phyloP scores from a whole-genome alignment of 2,329 filamentous ascomycete species.

The Mariannaea elegans region DNA sequence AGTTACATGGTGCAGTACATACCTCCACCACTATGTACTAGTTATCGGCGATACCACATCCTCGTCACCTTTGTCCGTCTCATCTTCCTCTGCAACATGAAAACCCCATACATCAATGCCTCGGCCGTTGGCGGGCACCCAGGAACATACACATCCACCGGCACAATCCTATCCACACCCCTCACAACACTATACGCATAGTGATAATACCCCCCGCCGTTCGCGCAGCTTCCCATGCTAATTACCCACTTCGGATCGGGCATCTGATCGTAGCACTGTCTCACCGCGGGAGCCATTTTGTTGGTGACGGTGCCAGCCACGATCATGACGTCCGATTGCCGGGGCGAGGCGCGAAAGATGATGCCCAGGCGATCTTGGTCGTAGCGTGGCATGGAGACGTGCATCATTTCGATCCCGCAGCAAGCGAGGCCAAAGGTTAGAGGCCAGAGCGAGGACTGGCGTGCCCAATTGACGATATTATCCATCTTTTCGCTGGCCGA shows the following conservation, averaged over 20 bases:
- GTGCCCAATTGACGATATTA: conserved; percentile 64
- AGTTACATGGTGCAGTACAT: too few species aligned
- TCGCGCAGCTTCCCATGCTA: conserved; percentile 75
- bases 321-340: conserved; percentile 72
- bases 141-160: conserved; percentile 73
- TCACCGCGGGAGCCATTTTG: conserved; percentile 71
- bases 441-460: conserved; percentile 67
- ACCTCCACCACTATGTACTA: too few species aligned
- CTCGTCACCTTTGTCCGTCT: conserved; percentile 57
- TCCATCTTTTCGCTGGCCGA: conserved; percentile 64
- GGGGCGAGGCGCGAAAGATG: conserved; percentile 72
- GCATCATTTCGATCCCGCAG: conserved; percentile 72
- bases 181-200: conserved; percentile 75
- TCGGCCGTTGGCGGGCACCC: conserved; percentile 64
- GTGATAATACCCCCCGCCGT: conserved; percentile 77
- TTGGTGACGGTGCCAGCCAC: conserved; percentile 72
- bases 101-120: conserved; percentile 63
- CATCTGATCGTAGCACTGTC: conserved; percentile 74
- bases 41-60: conserved; percentile 60
- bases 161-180: conserved; percentile 71
- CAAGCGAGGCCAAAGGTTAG: conserved; percentile 68
- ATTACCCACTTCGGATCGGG: conserved; percentile 70
- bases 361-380: conserved; percentile 70
- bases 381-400: conserved; percentile 67
- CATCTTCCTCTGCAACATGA: conserved; percentile 76